phyloP scores from a whole-genome alignment of 768 basidiomycete species.

The Lactifluus pinguis region DNA sequence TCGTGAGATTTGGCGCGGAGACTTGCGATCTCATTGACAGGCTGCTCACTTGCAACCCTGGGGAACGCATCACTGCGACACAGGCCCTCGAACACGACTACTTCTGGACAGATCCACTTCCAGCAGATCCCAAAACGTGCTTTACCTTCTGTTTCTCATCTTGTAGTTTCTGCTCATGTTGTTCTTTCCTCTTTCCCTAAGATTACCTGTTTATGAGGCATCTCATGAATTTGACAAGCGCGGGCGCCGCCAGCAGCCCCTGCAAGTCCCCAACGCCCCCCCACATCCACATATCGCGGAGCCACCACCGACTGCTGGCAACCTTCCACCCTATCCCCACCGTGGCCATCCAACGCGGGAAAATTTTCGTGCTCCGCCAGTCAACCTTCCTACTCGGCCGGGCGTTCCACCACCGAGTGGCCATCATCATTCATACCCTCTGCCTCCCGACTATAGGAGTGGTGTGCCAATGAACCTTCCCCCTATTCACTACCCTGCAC shows the following conservation, averaged over 20 bases:
- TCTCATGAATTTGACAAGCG: constrained; percentile 80
- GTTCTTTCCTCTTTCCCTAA: constrained; percentile 21
- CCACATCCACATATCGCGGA: constrained; percentile 13
- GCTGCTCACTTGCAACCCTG: constrained; percentile 75
- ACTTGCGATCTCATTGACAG: constrained; percentile 78
- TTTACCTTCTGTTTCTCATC: constrained; percentile 21
- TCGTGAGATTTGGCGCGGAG: constrained; percentile 53
- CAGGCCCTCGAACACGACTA: constrained; percentile 88
- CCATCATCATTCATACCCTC: constrained; percentile 14
- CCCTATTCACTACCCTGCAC: constrained; percentile 17
- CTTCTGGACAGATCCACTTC: constrained; percentile 87
- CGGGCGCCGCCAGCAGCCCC: constrained; percentile 40
- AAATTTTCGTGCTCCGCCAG: constrained; percentile 19
- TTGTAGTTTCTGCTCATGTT: constrained; percentile 1
- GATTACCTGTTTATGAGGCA: constrained; percentile 68
- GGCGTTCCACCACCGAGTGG: constrained; percentile 23
- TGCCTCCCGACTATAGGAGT: constrained; percentile 3
- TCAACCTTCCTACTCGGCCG: constrained; percentile 20
- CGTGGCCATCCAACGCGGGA: constrained; percentile 16
- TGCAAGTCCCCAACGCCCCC: constrained; percentile 19
- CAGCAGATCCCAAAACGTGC: constrained; percentile 76
- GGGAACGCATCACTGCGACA: constrained; percentile 71
- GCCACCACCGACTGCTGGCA: constrained; percentile 19
- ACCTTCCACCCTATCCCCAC: constrained; percentile 2
- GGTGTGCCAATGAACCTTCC: constrained; percentile 10